Percentiles rank a stretch among this genome's conserved stretches.
Conservation (phyloP, 1,284 basidiomycete genomes). For the Cerrena zonata region DNA sequence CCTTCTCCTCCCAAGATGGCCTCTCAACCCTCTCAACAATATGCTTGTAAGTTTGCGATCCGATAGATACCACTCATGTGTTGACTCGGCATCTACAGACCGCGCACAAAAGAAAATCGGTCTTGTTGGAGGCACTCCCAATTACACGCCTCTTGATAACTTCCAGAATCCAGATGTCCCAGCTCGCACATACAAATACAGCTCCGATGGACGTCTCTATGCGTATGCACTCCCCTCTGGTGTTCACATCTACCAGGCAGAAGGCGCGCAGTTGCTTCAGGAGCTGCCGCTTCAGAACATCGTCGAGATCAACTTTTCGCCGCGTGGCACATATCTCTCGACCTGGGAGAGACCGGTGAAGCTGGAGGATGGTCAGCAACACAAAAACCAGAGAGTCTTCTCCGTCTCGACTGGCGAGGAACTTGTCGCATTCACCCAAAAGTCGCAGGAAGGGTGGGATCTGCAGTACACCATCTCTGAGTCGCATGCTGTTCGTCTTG, state of each 20-base stretch:
- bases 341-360: conserved; percentile 91
- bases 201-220: conserved; percentile 80
- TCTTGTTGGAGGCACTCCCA: conserved; percentile 76
- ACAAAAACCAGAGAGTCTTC: conserved; percentile 87
- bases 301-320: conserved; percentile 86
- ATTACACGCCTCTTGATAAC: conserved; percentile 63
- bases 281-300: conserved; percentile 70
- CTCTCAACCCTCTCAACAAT: conserved; percentile 66
- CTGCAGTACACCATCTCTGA: conserved; percentile 91
- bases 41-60: conserved; percentile 60
- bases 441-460: conserved; percentile 79
- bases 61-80: conserved; percentile 9
- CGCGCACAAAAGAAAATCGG: conserved; percentile 91
- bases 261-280: conserved; percentile 64
- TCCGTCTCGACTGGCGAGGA: conserved; percentile 77
- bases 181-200: conserved; percentile 79
- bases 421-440: conserved; percentile 78
- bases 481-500: conserved; percentile 80
- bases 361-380: conserved; percentile 75
- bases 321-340: conserved; percentile 84
- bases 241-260: conserved; percentile 73
- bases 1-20: conserved; percentile 41
- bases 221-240: conserved; percentile 79
- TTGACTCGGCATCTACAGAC: conserved; percentile 43
- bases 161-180: conserved; percentile 65